Conservation (phyloP, 768 basidiomycete species). For the Cyclocybe cylindracea region DNA sequence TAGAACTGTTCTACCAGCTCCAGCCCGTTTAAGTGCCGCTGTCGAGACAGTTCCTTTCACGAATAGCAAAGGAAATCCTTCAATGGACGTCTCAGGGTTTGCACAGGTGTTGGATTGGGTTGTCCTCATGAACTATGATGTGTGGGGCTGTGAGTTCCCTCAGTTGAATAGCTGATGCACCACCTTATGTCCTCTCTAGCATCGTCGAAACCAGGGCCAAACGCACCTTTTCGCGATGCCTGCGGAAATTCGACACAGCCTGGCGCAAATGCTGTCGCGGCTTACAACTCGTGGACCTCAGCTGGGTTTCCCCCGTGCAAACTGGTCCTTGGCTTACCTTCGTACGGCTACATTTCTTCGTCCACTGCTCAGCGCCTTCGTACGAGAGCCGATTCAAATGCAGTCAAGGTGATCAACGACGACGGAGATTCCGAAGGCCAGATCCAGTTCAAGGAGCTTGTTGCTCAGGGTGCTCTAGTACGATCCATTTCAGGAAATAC, state of each 20-base stretch:
- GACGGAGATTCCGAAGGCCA: slow-evolving; percentile 65
- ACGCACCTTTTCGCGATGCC: slow-evolving; percentile 79
- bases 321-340: slow-evolving; percentile 83
- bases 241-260: slow-evolving; percentile 85
- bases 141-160: slow-evolving; percentile 67
- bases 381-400: slow-evolving; percentile 30
- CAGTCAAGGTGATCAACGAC: slow-evolving; percentile 25
- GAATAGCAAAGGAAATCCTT: slow-evolving; percentile 58
- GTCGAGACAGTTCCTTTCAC: slow-evolving; percentile 73
- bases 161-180: neutral
- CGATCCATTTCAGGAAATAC: slow-evolving; percentile 6
- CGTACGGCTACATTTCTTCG: slow-evolving; percentile 78
- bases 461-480: slow-evolving; percentile 64
- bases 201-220: slow-evolving; percentile 77
- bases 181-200: slow-evolving; percentile 38
- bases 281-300: slow-evolving; percentile 67
- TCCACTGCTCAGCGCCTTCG: slow-evolving; percentile 55
- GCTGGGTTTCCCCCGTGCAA: slow-evolving; percentile 79
- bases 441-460: slow-evolving; percentile 72
- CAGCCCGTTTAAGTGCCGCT: slow-evolving; percentile 76
- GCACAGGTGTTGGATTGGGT: slow-evolving; percentile 79
- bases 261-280: slow-evolving; percentile 70
- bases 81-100: slow-evolving; percentile 68
- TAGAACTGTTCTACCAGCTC: slow-evolving; percentile 56
- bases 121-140: slow-evolving; percentile 93